Conservation (phyloP, 2,329 filamentous ascomycete genomes). For the Alternaria viburni region DNA sequence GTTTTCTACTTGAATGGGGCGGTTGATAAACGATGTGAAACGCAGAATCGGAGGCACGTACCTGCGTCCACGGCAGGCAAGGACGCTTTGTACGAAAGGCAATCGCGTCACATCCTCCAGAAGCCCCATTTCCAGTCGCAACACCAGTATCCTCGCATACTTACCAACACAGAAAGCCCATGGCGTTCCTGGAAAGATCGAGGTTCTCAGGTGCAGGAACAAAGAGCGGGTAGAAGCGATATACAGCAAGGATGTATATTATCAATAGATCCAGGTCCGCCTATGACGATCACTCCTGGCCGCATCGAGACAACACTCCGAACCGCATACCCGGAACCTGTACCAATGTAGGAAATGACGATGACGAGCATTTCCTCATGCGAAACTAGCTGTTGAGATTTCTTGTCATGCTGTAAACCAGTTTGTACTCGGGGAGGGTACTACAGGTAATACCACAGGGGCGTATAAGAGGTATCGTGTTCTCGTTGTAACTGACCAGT, state of each 20-base stretch:
- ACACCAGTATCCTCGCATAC: background rate
- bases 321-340: background rate
- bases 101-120: background rate
- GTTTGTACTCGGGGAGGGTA: background rate
- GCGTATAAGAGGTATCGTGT: background rate
- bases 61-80: background rate
- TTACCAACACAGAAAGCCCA: background rate
- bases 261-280: constrained; percentile 3
- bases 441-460: background rate
- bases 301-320: constrained; percentile 2
- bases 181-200: background rate
- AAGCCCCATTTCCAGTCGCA: background rate
- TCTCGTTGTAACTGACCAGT: background rate
- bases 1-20: background rate
- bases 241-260: constrained; percentile 7
- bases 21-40: background rate
- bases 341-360: constrained; percentile 2
- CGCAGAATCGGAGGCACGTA: background rate
- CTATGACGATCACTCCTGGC: background rate
- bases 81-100: background rate
- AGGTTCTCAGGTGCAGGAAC: background rate
- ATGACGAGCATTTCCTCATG: constrained; percentile 1
- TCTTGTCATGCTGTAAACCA: background rate
- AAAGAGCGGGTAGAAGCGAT: background rate
- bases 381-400: background rate